Evolutionary conservation across 352 stramenopile genomes (phyloP).

Genomic region (Pythium phragmitis): DNA sequence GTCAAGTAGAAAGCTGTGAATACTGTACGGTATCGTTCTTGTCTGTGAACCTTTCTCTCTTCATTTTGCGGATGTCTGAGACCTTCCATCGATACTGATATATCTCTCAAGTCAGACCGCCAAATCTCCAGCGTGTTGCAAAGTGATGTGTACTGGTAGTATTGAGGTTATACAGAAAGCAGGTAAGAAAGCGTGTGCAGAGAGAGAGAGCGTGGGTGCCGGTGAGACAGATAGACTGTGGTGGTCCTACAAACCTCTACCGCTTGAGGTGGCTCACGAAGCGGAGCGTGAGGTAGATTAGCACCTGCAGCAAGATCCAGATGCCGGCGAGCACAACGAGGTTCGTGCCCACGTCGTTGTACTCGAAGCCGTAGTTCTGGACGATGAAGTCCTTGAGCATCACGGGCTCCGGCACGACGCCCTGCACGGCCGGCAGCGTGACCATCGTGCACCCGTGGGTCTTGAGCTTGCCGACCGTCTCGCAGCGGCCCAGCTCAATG

Average conservation of each 20-base stretch:
- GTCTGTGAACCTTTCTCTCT: no score
- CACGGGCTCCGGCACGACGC: neutral
- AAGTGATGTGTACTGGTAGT: no score
- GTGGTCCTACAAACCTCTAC: slow-evolving; percentile 17
- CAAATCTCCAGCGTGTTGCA: no score
- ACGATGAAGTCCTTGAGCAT: slow-evolving; percentile 21
- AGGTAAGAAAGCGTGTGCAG: neutral
- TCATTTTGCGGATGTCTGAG: no score
- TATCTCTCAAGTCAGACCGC: no score
- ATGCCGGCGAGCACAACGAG: slow-evolving; percentile 33
- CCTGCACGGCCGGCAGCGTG: slow-evolving; percentile 1
- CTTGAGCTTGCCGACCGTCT: slow-evolving; percentile 5
- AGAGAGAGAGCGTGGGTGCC: neutral
- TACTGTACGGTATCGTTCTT: no score
- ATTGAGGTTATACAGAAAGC: no score
- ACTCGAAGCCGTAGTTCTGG: slow-evolving; percentile 32
- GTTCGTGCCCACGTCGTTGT: slow-evolving; percentile 24
- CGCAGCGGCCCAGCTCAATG: slow-evolving; percentile 29
- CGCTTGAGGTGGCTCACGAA: slow-evolving; percentile 57
- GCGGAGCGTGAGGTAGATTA: slow-evolving; percentile 46
- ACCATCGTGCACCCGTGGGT: slow-evolving; percentile 20
- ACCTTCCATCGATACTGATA: no score
- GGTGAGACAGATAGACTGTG: no score
- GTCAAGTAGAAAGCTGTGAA: no score
- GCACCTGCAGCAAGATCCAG: slow-evolving; percentile 33